Conservation (phyloP, 352 stramenopile genomes). For the Pythium biforme region DNA sequence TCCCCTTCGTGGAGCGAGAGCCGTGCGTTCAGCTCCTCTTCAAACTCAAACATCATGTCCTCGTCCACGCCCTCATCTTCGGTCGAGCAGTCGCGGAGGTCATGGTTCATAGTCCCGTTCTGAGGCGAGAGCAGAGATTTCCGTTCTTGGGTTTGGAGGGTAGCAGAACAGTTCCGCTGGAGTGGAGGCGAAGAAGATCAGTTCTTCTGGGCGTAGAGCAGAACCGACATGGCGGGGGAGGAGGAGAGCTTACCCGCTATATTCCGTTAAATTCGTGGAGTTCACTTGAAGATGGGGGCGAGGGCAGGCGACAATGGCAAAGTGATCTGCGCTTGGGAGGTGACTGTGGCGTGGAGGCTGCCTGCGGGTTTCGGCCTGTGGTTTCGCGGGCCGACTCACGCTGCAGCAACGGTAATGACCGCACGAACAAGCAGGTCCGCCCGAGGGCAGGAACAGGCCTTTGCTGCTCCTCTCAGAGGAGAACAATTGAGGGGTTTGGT, state of each 20-base stretch:
- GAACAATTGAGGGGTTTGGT: conserved; percentile 19
- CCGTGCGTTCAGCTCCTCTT: conserved; percentile 31
- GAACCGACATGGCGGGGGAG: conserved; percentile 12
- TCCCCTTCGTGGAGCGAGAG: conserved; percentile 17
- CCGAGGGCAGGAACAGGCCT: background rate
- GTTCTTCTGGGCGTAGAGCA: background rate
- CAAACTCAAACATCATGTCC: conserved; percentile 77
- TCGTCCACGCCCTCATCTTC: conserved; percentile 48
- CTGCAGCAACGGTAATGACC: conserved; percentile 13
- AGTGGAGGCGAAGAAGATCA: background rate
- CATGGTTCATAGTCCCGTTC: conserved; percentile 32
- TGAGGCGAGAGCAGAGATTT: background rate
- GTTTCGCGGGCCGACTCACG: conserved; percentile 8
- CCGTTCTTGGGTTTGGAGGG: background rate
- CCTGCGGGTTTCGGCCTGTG: background rate
- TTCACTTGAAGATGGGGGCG: conserved; percentile 12
- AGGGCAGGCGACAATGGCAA: conserved; percentile 4
- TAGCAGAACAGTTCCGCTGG: conserved; percentile 1
- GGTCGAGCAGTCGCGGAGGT: conserved; percentile 18
- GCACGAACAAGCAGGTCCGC: conserved; percentile 1
- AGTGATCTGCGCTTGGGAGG: background rate
- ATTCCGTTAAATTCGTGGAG: conserved; percentile 9
- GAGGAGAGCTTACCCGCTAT: conserved; percentile 5
- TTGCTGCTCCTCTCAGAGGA: conserved; percentile 21
- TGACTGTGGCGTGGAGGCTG: background rate